These are phyloP conservation scores for Mimosa bimucronata DNA, from an alignment of 306 rosid species.

Conservation along the genomic window DNA sequence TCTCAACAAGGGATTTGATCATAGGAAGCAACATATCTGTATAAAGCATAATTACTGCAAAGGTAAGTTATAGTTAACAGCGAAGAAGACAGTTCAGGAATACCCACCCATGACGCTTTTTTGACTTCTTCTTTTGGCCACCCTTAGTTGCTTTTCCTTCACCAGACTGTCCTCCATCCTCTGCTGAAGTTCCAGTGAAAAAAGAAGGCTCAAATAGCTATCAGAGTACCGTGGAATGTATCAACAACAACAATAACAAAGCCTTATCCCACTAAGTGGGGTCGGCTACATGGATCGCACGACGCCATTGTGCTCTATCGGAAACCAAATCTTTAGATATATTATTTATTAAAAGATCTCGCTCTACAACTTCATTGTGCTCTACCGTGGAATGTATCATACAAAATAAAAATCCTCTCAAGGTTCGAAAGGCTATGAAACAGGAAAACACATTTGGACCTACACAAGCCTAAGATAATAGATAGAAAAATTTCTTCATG, in stretches of 20 bases:
- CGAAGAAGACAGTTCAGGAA: slow-evolving; percentile 33
- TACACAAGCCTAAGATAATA: too few species aligned
- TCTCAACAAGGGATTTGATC: slow-evolving; percentile 28
- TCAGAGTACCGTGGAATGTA: slow-evolving; percentile 27
- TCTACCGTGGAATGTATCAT: too few species aligned
- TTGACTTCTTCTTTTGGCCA: slow-evolving; percentile 70
- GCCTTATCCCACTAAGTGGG: too few species aligned
- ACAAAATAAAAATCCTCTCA: slow-evolving; percentile 30
- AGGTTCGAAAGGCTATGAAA: slow-evolving; percentile 36
- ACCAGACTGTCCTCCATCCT: slow-evolving; percentile 58
- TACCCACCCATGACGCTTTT: slow-evolving; percentile 88
- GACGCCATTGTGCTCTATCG: too few species aligned
- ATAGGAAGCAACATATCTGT: slow-evolving; percentile 20
- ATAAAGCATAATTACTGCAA: slow-evolving; percentile 18
- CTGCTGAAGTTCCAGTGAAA: slow-evolving; percentile 47
- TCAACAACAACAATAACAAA: too few species aligned
- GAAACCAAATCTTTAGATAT: too few species aligned
- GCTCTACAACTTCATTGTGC: too few species aligned
- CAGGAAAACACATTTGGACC: neutral
- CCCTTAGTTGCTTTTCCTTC: slow-evolving; percentile 66
- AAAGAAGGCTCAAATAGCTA: slow-evolving; percentile 16
- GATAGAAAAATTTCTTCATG: too few species aligned
- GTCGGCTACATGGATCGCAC: too few species aligned
- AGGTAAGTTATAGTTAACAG: slow-evolving; percentile 25
- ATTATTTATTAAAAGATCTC: too few species aligned